Conservation (phyloP, 2,329 filamentous ascomycete genomes). For the Tolypocladium guangdongense region DNA sequence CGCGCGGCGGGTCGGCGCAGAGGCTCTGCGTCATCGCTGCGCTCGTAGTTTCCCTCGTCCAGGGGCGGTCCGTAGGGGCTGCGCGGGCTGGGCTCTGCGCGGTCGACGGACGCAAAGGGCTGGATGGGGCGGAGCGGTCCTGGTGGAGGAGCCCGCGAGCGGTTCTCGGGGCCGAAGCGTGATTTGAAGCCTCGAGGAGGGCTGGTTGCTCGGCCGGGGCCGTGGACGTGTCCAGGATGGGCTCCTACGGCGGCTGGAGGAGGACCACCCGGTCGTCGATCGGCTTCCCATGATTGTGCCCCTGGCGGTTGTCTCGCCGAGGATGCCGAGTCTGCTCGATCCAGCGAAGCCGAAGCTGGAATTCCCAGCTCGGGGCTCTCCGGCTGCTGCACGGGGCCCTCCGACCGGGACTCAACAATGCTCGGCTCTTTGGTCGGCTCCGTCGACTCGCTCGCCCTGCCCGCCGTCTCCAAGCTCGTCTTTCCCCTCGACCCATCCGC, state of each 20-base stretch:
- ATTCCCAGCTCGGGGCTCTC: not conserved
- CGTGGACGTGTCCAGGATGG: not conserved
- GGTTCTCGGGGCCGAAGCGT: constrained; percentile 12
- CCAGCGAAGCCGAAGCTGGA: not conserved
- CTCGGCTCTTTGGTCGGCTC: not conserved
- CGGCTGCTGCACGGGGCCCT: not conserved
- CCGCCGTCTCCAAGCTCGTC: not conserved
- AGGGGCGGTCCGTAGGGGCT: constrained; percentile 8
- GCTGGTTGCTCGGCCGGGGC: not conserved
- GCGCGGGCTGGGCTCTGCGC: constrained; percentile 4
- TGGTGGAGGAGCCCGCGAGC: constrained; percentile 9
- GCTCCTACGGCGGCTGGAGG: not conserved
- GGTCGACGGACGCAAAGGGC: constrained; percentile 10
- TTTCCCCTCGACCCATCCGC: not conserved
- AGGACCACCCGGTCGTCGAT: not conserved
- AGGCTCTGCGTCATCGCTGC: not conserved
- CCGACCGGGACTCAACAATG: not conserved
- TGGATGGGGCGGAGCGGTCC: constrained; percentile 11
- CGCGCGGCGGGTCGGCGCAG: constrained; percentile 5
- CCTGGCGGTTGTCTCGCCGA: not conserved
- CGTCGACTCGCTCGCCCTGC: not conserved
- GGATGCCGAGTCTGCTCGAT: not conserved
- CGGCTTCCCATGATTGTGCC: not conserved
- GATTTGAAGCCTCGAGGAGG: constrained; percentile 11
- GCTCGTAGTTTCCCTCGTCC: constrained; percentile 4